Evolutionary conservation across 164 flowering plant genomes (phyloP).

Genomic region (Dillenia turbinata): DNA sequence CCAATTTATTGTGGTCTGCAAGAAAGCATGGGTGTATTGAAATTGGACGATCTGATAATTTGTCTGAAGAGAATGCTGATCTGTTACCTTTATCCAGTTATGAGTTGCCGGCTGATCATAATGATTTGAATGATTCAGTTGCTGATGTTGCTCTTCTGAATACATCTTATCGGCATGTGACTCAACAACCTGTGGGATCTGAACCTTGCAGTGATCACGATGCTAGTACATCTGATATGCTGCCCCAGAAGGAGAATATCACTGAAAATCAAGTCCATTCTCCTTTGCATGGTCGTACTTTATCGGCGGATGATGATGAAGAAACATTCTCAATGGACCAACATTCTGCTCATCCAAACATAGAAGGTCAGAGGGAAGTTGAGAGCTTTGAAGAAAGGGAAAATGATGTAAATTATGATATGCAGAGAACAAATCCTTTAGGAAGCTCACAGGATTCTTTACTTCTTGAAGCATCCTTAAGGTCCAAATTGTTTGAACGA

Average conservation of each 20-base stretch:
- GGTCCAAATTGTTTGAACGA: constrained; percentile 72
- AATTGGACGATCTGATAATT: constrained; percentile 16
- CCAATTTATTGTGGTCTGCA: constrained; percentile 41
- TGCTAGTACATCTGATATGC: constrained; percentile 49
- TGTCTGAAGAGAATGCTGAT: constrained; percentile 20
- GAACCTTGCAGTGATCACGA: constrained; percentile 60
- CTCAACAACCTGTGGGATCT: constrained; percentile 34
- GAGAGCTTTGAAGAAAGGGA: constrained; percentile 19
- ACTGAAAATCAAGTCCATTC: constrained; percentile 27
- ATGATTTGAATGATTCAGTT: constrained; percentile 23
- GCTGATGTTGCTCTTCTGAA: constrained; percentile 17
- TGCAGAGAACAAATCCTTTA: constrained; percentile 6
- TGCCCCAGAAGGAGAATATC: constrained; percentile 25
- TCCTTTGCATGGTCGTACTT: constrained; percentile 32
- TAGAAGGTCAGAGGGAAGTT: constrained; percentile 16
- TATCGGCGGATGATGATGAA: constrained; percentile 52
- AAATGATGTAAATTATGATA: constrained; percentile 9
- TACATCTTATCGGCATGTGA: constrained; percentile 15
- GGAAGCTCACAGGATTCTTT: constrained; percentile 38
- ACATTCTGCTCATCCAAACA: constrained; percentile 20
- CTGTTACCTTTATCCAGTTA: constrained; percentile 22
- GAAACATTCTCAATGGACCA: constrained; percentile 27
- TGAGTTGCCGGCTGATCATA: constrained; percentile 24
- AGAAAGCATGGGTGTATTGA: constrained; percentile 23
- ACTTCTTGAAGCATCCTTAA: constrained; percentile 68